Conservation (phyloP, 306 rosid species). For the Nissolia schottii region DNA sequence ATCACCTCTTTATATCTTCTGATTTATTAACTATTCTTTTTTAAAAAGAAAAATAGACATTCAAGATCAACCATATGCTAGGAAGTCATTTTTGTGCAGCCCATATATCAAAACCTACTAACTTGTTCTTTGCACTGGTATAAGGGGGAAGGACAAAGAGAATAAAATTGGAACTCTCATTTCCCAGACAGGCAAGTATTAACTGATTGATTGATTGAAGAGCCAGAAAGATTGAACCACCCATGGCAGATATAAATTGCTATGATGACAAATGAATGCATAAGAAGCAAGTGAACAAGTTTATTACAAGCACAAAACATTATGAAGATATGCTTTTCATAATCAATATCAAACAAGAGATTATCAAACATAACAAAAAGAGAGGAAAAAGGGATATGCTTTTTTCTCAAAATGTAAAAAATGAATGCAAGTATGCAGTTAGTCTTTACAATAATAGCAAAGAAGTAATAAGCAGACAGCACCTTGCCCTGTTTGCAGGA, state of each 20-base stretch:
- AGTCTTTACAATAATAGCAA: conserved; percentile 27
- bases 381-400: neutral
- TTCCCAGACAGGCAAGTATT: conserved; percentile 1
- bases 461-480: conserved; percentile 40
- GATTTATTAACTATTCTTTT: neutral
- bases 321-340: neutral
- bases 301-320: neutral
- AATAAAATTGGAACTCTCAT: neutral
- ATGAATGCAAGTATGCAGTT: conserved; percentile 14
- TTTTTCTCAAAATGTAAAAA: neutral
- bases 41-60: neutral
- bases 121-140: neutral
- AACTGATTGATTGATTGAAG: neutral
- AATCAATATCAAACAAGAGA: conserved; percentile 7
- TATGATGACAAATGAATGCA: conserved; percentile 2
- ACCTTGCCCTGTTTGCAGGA: conserved; percentile 99
- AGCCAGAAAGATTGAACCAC: conserved; percentile 7
- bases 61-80: neutral
- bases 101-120: neutral
- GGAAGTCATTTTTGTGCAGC: neutral
- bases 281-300: neutral
- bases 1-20: neutral
- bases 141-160: neutral
- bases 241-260: neutral
- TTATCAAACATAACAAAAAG: neutral